Percentiles rank a stretch among this genome's conserved stretches.
phyloP scores from a whole-genome alignment of 2,329 filamentous ascomycete species.

The Stemphylium beticola region DNA sequence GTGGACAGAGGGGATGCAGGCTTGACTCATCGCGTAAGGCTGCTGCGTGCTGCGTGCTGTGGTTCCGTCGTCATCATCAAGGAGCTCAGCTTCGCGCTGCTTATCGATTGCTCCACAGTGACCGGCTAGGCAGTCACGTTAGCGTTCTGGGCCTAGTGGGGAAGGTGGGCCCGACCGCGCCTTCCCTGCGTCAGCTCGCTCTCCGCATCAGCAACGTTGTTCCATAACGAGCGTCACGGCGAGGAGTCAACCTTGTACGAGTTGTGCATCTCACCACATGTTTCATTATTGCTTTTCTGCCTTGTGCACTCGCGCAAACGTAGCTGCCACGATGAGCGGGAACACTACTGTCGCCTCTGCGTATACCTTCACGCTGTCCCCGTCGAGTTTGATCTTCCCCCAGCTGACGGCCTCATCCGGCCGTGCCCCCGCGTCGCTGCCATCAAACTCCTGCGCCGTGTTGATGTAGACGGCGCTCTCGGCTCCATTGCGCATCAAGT shows the following conservation, averaged over 20 bases:
- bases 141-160: conserved; percentile 20
- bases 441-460: conserved; percentile 96
- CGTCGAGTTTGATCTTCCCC: conserved; percentile 95
- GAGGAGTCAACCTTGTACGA: background rate
- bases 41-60: conserved; percentile 11
- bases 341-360: conserved; percentile 72
- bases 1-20: background rate
- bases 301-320: conserved; percentile 59
- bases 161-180: conserved; percentile 25
- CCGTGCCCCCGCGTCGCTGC: conserved; percentile 91
- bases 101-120: conserved; percentile 29
- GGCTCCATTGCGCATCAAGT: conserved; percentile 95
- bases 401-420: conserved; percentile 97
- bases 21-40: conserved; percentile 22
- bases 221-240: conserved; percentile 8
- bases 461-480: conserved; percentile 98
- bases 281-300: conserved; percentile 1
- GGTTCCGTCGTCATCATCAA: conserved; percentile 2
- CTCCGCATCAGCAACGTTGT: conserved; percentile 24
- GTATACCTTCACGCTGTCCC: conserved; percentile 84
- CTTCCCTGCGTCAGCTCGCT: conserved; percentile 31
- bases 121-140: conserved; percentile 28
- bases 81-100: conserved; percentile 11
- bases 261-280: background rate
- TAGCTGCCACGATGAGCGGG: conserved; percentile 70